phyloP scores from a whole-genome alignment of 768 basidiomycete genomes.

The Steccherinum ochraceum region DNA sequence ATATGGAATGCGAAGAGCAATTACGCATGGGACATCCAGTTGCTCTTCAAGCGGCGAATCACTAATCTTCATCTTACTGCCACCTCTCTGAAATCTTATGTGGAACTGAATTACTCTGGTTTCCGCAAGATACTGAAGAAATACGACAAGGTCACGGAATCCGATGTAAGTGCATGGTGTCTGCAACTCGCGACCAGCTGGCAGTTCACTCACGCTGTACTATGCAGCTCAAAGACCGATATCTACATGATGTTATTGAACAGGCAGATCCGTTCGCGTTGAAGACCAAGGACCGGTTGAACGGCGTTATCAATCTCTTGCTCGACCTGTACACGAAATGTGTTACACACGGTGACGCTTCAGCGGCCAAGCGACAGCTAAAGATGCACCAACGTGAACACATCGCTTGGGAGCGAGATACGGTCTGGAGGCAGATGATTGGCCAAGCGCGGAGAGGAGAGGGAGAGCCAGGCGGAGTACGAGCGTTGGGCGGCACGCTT shows the following conservation, averaged over 20 bases:
- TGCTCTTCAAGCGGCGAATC: slow-evolving; percentile 86
- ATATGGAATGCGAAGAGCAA: slow-evolving; percentile 79
- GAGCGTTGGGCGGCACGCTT: slow-evolving; percentile 23
- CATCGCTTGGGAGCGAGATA: slow-evolving; percentile 96
- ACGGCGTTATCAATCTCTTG: slow-evolving; percentile 50
- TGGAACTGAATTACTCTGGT: slow-evolving; percentile 88
- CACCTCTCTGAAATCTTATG: slow-evolving; percentile 75
- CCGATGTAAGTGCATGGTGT: slow-evolving; percentile 33
- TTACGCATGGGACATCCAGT: slow-evolving; percentile 76
- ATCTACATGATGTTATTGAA: slow-evolving; percentile 69
- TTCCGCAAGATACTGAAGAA: slow-evolving; percentile 96
- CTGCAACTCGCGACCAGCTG: background rate
- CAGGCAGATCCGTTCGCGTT: slow-evolving; percentile 60
- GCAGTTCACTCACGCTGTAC: slow-evolving; percentile 1
- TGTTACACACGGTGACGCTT: slow-evolving; percentile 65
- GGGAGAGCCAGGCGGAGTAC: slow-evolving; percentile 12
- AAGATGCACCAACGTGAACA: slow-evolving; percentile 85
- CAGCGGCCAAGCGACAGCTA: slow-evolving; percentile 72
- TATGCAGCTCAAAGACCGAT: slow-evolving; percentile 65
- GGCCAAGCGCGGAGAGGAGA: slow-evolving; percentile 72
- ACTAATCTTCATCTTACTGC: slow-evolving; percentile 74
- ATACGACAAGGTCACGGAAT: slow-evolving; percentile 93
- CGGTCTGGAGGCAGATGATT: slow-evolving; percentile 96
- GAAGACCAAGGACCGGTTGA: slow-evolving; percentile 55
- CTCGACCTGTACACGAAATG: slow-evolving; percentile 79